Evolutionary conservation across 768 basidiomycete species (phyloP), one percentile per base, ranked within the genome.

Genomic region (Sarcodon sp.): DNA sequence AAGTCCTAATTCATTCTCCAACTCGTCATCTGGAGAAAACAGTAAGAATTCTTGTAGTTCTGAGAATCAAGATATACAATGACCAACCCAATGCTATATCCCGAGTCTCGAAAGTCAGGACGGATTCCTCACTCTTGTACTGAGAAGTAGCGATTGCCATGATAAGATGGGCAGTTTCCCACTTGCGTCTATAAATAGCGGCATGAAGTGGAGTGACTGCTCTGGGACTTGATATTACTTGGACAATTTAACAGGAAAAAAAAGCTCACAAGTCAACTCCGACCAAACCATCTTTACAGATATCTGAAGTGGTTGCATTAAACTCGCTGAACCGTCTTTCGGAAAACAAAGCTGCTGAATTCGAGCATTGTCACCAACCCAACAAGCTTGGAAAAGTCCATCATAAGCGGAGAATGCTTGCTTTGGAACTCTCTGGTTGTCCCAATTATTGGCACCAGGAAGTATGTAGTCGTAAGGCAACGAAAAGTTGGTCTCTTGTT

Each of bases 101-200:
- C 11, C 56, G 57, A 6, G 59, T 51, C 7, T 59, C 62, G 53
- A 70, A 71, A 35, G 63, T 62, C 4, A 50, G 52, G 4, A 65
- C 54, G 4, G 44, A 47, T 7, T 70, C 62, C 0, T 64, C 57
- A 3, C 68, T 61, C n/a, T 69, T 64, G 51, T 76, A 75, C 55
- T 82, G 79, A 8, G 77, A 71, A 2, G 61, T 61, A 4, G 75
- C 69, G 50, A 80, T 78, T 1, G 74, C 72, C 27, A 80, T 54
- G n/a, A 82, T 67, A 5, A 80, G 61, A n/a, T 69, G 71, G 0
- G 76, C 79, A 0, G 77, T 76, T 6, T 68, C 64, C 78, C 79
- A 82, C 13, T 66, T 69, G 7, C 74, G 66, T 10, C 67, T 69
- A 27, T 58, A 56, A 11, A 78, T 50, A 0, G 78, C 78, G 16